Evolutionary conservation across 495 filamentous ascomycete species (phyloP).

Genomic region (Penicillium riverlandense): DNA sequence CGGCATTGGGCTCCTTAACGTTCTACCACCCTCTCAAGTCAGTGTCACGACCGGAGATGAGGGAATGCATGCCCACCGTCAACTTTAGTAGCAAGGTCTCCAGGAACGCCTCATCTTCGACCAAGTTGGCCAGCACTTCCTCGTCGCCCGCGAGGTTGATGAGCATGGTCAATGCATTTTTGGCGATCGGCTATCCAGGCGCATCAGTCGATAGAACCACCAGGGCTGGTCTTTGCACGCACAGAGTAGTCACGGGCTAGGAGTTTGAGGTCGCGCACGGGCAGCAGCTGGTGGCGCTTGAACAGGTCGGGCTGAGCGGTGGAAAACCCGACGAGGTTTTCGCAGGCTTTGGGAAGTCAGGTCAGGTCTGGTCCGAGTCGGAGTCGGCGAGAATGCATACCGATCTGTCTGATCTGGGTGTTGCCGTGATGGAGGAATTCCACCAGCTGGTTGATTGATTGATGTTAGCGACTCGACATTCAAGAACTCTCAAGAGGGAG

Average conservation of each 20-base stretch:
- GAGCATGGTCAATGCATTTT: conserved; percentile 86
- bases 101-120: conserved; percentile 74
- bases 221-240: conserved; percentile 18
- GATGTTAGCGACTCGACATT: not conserved
- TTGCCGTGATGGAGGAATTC: conserved; percentile 89
- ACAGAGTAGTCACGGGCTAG: conserved; percentile 75
- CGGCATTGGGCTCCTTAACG: conserved; percentile 63
- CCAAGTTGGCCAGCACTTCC: conserved; percentile 64
- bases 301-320: conserved; percentile 70
- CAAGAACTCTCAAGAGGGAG: no score
- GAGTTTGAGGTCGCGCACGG: conserved; percentile 84
- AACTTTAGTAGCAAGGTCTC: conserved; percentile 63
- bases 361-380: conserved; percentile 1
- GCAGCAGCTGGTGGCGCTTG: conserved; percentile 69
- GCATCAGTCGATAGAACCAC: conserved; percentile 1
- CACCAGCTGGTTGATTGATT: conserved; percentile 54
- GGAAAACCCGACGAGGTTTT: conserved; percentile 83
- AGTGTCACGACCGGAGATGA: no score
- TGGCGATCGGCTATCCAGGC: conserved; percentile 64
- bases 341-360: conserved; percentile 49
- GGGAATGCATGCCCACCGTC: conserved; percentile 41
- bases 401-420: conserved; percentile 71
- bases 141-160: conserved; percentile 80
- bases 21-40: conserved; percentile 29
- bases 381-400: conserved; percentile 28